phyloP scores from a whole-genome alignment of 306 rosid species.

The Malus fusca region DNA sequence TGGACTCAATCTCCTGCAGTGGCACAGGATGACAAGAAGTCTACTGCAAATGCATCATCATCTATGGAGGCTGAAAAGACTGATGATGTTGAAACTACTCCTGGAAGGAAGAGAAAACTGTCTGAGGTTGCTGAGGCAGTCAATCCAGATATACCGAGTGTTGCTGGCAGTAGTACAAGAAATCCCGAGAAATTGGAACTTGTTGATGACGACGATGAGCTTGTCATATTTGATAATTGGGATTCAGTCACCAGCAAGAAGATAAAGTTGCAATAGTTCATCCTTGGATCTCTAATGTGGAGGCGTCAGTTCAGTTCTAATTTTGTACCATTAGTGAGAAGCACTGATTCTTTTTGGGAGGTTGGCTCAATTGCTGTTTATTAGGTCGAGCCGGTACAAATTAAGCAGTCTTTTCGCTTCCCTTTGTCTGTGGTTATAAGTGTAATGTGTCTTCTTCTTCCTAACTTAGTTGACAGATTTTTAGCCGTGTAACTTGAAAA shows the following conservation, averaged over 20 bases:
- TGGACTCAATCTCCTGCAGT: conserved; percentile 60
- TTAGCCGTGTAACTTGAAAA: conserved; percentile 6
- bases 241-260: conserved; percentile 44
- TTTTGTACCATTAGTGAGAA: conserved; percentile 66
- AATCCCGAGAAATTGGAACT: conserved; percentile 45
- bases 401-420: conserved; percentile 8
- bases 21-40: conserved; percentile 41
- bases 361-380: conserved; percentile 32
- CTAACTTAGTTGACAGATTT: conserved; percentile 29
- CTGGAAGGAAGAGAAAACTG: conserved; percentile 57
- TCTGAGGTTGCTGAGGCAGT: conserved; percentile 24
- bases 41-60: conserved; percentile 30
- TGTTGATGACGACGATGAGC: conserved; percentile 66
- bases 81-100: conserved; percentile 24
- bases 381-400: conserved; percentile 28
- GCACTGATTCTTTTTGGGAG: conserved; percentile 51
- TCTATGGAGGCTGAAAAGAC: conserved; percentile 27
- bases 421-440: conserved; percentile 5
- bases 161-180: conserved; percentile 27
- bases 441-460: conserved; percentile 37
- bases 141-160: conserved; percentile 12
- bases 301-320: conserved; percentile 37
- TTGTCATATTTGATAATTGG: conserved; percentile 54
- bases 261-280: conserved; percentile 49
- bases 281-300: conserved; percentile 18